Base-by-base conservation (phyloP, 2,329 filamentous ascomycete species). In the Ophiosphaerella narmari region DNA sequence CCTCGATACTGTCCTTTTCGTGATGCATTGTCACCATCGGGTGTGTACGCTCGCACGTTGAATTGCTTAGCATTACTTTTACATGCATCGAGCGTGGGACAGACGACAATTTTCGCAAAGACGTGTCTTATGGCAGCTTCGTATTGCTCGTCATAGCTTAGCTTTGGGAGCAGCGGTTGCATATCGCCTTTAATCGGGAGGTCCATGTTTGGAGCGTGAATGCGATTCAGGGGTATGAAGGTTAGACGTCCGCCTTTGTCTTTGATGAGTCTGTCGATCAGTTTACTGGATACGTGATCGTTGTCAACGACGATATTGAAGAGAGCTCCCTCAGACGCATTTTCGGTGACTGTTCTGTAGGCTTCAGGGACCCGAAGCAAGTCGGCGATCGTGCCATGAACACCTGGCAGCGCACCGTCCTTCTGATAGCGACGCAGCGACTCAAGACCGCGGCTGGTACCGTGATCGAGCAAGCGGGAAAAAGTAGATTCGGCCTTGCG, bases 261-360 rank as follows among this genome's bases (percentile, higher is more conserved):
- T 57, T 86, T 87, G 68, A 91, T 88, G 24, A 99, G 79, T 12
- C 86, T 83, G 59, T 93, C 88, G 37, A 94, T 85, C 31, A 97
- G 83, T 60, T 85, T 84, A 1, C 90, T 91, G 1, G 92, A 91
- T 0, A 92, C 97, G 35, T 89, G 85, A 53, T 95, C 91, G 42
- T 88, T 93, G 71, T 99, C 93, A 37, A 97, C 93, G 9, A 99
- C 86, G 60, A 96, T 96, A 74, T 99, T 91, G 75, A 99, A 99
- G 7, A 99, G 80, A 70, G 91, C 96, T 56, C 87, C 87, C 14
- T 94, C 94, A 2, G 93, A 94, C 43, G 92, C 94, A 62, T 96
- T 91, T 74, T 99, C 94, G 8, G 95, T 88, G 2, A 94, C 91
- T 9, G 92, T 86, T 53, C 91, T 86, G 74, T 96, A 97, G 45